Evolutionary conservation across 2,329 filamentous ascomycete genomes (phyloP).

Genomic region (Didymella exigua): DNA sequence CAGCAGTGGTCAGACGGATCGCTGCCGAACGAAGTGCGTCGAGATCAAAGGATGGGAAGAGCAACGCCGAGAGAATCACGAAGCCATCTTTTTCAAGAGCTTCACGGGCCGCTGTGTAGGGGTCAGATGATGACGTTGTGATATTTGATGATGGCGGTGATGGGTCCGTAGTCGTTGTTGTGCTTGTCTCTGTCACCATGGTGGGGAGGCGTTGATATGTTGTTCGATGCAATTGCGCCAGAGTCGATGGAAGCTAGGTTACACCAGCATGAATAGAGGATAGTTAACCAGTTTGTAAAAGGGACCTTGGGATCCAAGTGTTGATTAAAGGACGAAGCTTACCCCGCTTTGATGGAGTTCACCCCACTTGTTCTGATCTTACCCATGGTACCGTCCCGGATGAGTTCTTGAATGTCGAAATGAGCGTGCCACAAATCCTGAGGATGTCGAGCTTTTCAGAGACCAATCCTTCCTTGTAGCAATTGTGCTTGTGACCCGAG

Average conservation of each 20-base stretch:
- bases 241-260: background rate
- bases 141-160: background rate
- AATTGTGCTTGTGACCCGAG: no score
- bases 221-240: background rate
- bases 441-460: no score
- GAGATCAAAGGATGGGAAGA: constrained; percentile 60
- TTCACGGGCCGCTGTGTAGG: constrained; percentile 49
- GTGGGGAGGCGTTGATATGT: background rate
- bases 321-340: background rate
- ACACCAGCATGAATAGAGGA: background rate
- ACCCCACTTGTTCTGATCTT: constrained; percentile 1
- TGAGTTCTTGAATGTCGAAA: no score
- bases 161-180: background rate
- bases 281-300: background rate
- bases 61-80: constrained; percentile 70
- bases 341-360: background rate
- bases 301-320: background rate
- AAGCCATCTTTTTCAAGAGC: constrained; percentile 74
- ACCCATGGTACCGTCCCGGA: no score
- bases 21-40: constrained; percentile 65
- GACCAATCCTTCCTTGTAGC: no score
- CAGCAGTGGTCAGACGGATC: constrained; percentile 61
- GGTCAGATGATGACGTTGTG: constrained; percentile 11
- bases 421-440: no score
- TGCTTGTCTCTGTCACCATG: background rate